A percentile compares a stretch with the other conserved stretches of the same genome.
Evolutionary conservation across 176 grass and related monocot genomes (phyloP).

Genomic region (Musa schizocarpa): DNA sequence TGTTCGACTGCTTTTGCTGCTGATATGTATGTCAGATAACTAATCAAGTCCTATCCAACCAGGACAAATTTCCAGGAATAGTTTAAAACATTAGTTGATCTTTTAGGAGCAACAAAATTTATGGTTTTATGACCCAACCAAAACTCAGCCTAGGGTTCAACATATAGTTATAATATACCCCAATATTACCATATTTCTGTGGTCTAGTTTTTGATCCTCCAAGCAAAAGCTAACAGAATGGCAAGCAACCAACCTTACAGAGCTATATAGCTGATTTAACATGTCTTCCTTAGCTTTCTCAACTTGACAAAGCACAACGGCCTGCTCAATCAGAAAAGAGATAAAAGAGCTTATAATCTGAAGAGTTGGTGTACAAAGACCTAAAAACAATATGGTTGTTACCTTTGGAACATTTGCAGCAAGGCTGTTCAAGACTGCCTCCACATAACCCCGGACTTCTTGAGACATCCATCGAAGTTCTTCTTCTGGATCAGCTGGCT

Average conservation of each 20-base stretch:
- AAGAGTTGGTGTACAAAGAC: constrained; percentile 7
- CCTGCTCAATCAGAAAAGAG: constrained; percentile 36
- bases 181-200: background rate
- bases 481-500: constrained; percentile 76
- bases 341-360: constrained; percentile 9
- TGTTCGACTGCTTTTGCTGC: background rate
- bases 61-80: too few species aligned
- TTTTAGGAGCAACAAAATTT: too few species aligned
- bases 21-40: too few species aligned
- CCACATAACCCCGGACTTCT: constrained; percentile 78
- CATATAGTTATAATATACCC: background rate
- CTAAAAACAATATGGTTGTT: constrained; percentile 19
- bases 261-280: constrained; percentile 85
- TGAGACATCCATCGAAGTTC: constrained; percentile 93
- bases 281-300: constrained; percentile 88
- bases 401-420: constrained; percentile 79
- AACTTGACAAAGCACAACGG: constrained; percentile 84
- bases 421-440: constrained; percentile 64
- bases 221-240: background rate
- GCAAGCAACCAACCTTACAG: constrained; percentile 51
- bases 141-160: background rate
- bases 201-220: too few species aligned
- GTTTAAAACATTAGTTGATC: too few species aligned
- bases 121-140: background rate
- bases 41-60: too few species aligned